Percentiles rank a stretch among this genome's conserved stretches.
These are phyloP conservation scores for Omphalotus guepiniiformis DNA, from an alignment of 768 basidiomycete genomes.

Conservation along the genomic window DNA sequence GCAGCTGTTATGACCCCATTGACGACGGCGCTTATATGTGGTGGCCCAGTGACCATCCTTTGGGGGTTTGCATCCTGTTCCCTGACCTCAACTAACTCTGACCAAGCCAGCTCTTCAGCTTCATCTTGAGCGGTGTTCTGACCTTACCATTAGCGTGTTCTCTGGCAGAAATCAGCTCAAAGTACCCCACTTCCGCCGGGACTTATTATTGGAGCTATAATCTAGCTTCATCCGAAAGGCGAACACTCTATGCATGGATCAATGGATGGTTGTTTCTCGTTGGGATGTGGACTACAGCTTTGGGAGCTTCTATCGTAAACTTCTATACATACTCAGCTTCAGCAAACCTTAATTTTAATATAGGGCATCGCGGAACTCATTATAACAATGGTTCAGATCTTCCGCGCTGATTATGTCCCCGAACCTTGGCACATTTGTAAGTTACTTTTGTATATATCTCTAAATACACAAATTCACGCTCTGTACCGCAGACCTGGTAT, in stretches of 20 bases:
- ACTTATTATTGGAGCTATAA: constrained; percentile 67
- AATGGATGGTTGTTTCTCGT: constrained; percentile 70
- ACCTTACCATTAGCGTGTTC: constrained; percentile 48
- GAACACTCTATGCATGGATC: constrained; percentile 56
- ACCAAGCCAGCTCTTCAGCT: constrained; percentile 27
- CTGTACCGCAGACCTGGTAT: constrained; percentile 42
- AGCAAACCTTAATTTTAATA: not conserved
- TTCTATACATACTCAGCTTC: not conserved
- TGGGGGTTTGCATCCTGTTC: constrained; percentile 41
- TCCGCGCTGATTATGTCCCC: constrained; percentile 51
- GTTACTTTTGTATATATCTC: constrained; percentile 11
- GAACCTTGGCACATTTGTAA: constrained; percentile 58
- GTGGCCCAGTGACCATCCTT: constrained; percentile 53
- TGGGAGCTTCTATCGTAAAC: constrained; percentile 58
- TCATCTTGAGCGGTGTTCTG: constrained; percentile 47
- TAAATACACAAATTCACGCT: constrained; percentile 7
- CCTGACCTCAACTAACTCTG: not conserved
- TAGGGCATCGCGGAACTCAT: constrained; percentile 56
- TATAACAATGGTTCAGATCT: constrained; percentile 55
- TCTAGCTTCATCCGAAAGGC: constrained; percentile 47
- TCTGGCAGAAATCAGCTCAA: constrained; percentile 54
- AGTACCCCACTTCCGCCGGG: constrained; percentile 58
- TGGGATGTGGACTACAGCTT: constrained; percentile 65
- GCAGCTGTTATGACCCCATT: constrained; percentile 53
- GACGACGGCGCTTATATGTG: constrained; percentile 49